These are phyloP conservation scores for Martiniozyma asiatica DNA, from an alignment of 1,139 yeast species.

Conservation along the genomic window DNA sequence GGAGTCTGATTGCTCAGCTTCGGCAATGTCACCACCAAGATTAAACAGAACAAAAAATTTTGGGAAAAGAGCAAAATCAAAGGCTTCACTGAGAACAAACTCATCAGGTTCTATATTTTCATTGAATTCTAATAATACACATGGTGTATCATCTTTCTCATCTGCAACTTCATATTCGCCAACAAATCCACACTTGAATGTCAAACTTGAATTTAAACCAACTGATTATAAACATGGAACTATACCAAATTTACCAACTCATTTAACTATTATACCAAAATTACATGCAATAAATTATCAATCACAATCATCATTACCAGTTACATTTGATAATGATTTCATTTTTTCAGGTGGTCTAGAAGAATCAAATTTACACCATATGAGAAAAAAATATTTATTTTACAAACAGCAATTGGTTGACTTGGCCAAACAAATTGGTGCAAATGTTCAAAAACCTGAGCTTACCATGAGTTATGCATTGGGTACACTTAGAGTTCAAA, in stretches of 20 bases:
- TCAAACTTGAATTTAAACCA: constrained; percentile 4
- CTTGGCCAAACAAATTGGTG: constrained; percentile 4
- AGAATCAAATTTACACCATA: constrained; percentile 1
- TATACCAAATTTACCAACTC: constrained; percentile 10
- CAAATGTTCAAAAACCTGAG: too few relatives aligned
- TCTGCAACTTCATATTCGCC: too few relatives aligned
- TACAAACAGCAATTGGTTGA: constrained; percentile 8
- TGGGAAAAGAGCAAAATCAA: too few relatives aligned
- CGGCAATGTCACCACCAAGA: too few relatives aligned
- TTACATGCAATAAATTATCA: constrained; percentile 12
- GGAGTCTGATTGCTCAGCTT: too few relatives aligned
- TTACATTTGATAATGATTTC: constrained; percentile 14
- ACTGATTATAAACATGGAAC: not conserved
- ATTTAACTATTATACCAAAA: constrained; percentile 7
- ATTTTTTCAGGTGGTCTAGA: constrained; percentile 8
- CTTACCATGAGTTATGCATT: constrained; percentile 2
- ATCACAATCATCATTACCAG: constrained; percentile 14
- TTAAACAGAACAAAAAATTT: too few relatives aligned
- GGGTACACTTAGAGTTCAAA: not conserved
- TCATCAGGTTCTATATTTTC: constrained; percentile 1
- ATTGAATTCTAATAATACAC: constrained; percentile 1
- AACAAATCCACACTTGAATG: too few relatives aligned
- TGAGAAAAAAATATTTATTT: constrained; percentile 7
- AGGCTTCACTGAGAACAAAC: too few relatives aligned
- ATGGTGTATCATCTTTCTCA: too few relatives aligned